Base-by-base conservation (phyloP, 139 green algal species). In the Volvox reticuliferus region DNA sequence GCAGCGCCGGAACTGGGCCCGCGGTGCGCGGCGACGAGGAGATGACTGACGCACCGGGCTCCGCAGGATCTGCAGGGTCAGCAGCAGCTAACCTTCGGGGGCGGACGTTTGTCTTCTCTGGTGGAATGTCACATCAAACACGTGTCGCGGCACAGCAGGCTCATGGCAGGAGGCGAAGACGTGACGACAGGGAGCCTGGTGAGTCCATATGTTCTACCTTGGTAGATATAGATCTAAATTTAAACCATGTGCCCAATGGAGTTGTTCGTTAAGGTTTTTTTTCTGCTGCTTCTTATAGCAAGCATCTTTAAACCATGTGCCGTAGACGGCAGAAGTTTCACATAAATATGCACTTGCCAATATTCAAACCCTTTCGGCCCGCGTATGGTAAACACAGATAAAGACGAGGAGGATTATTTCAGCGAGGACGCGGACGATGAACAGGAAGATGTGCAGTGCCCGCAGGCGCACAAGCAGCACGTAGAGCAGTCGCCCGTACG, bases 151-250 rank as follows among this genome's bases (percentile, higher is more conserved):
- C 26, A 55, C 35, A 67, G 78, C 65, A 67, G 67, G 65, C 32
- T 28, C 69, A 77, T 33, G 79, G 65, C 18, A 67, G 80, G 82
- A 89, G 91, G 30, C 65, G 87, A 79, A 82, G 93, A 83, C 89
- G 94, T 9, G 94, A 97, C n/a, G 91, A 92, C 16, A 81, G 94
- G 0, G 94, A 94, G 21, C 92, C 97, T 86, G 96, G 88, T 87
- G 65, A 22, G 88, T 85, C 1, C 65, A 30, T 73, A 28, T 28
- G 65, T 12, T 55, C 5, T 14, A 55, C 44, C 44, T 55, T 55
- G 44, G 44, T 5, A 55, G 9, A 55, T 55, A 55, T 14, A 55
- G 44, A 9, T 55, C 44, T 14, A 55, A 55, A 55, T 55, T 9
- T 5, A 55, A 55, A 5, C n/a, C n/a, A n/a, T n/a, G n/a, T n/a